phyloP scores from a whole-genome alignment of 257 asterid species.

The Solanum clarkiae region DNA sequence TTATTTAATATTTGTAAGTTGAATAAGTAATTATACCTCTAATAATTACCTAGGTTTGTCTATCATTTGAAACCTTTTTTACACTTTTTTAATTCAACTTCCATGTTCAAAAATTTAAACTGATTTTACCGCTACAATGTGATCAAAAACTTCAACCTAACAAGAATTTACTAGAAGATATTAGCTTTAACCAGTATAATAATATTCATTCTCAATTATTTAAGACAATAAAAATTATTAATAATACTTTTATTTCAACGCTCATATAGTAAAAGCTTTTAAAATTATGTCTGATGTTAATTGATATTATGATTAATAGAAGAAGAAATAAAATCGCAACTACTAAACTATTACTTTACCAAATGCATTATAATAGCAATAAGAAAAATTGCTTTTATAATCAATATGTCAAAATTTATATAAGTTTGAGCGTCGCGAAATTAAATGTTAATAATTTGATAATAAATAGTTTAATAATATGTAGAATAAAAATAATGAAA shows the following conservation, averaged over 20 bases:
- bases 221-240: neutral
- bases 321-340: neutral
- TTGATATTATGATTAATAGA: neutral
- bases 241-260: neutral
- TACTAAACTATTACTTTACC: neutral
- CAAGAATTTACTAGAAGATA: too few species aligned
- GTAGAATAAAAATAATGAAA: too few species aligned
- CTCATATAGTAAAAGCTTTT: neutral
- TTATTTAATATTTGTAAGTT: neutral
- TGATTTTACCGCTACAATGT: neutral
- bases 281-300: neutral
- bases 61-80: neutral
- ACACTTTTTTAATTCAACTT: neutral
- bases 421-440: neutral
- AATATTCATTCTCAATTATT: neutral
- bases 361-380: neutral
- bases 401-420: fast-evolving
- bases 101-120: neutral
- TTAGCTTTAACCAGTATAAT: too few species aligned
- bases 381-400: neutral
- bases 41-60: neutral
- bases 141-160: neutral
- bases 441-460: too few species aligned
- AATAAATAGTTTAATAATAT: too few species aligned
- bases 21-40: neutral